Evolutionary conservation across 768 basidiomycete genomes (phyloP).

Genomic region (Rhizopogon sp.): DNA sequence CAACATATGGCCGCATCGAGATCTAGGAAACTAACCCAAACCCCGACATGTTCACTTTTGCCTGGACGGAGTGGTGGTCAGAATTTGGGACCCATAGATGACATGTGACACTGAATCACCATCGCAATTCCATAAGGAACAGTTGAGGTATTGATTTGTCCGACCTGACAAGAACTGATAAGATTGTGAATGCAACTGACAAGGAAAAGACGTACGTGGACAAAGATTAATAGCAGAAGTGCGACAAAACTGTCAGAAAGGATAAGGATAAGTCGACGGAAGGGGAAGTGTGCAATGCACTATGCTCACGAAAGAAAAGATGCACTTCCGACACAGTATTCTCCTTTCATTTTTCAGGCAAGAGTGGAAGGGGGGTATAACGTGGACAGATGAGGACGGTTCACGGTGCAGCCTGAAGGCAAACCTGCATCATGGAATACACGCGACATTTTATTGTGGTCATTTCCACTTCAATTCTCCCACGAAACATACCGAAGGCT

Average conservation of each 20-base stretch:
- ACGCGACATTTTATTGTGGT: slow-evolving; percentile 8
- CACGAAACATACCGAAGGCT: slow-evolving; percentile 11
- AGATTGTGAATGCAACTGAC: slow-evolving; percentile 16
- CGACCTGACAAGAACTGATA: slow-evolving; percentile 46
- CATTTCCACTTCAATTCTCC: slow-evolving; percentile 1
- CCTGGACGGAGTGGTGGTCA: slow-evolving; percentile 35
- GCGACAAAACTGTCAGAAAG: slow-evolving; percentile 20
- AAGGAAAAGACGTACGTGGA: slow-evolving; percentile 52
- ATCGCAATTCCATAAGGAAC: slow-evolving; percentile 70
- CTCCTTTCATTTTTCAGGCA: slow-evolving; percentile 52
- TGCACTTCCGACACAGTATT: slow-evolving; percentile 69
- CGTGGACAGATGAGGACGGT: slow-evolving; percentile 10
- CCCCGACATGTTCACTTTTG: slow-evolving; percentile 60
- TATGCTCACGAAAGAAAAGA: slow-evolving; percentile 64
- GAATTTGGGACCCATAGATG: slow-evolving; percentile 4
- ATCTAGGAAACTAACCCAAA: slow-evolving; percentile 51
- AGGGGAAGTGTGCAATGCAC: slow-evolving; percentile 1
- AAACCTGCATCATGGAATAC: slow-evolving; percentile 4
- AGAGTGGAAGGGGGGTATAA: neutral
- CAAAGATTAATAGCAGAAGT: slow-evolving; percentile 68
- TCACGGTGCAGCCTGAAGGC: slow-evolving; percentile 14
- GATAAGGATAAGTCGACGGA: slow-evolving; percentile 10
- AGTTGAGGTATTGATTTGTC: slow-evolving; percentile 74
- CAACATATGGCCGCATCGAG: neutral
- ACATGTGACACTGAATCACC: slow-evolving; percentile 37